phyloP scores from a whole-genome alignment of 2,329 filamentous ascomycete species.

The Cercospora sp. region DNA sequence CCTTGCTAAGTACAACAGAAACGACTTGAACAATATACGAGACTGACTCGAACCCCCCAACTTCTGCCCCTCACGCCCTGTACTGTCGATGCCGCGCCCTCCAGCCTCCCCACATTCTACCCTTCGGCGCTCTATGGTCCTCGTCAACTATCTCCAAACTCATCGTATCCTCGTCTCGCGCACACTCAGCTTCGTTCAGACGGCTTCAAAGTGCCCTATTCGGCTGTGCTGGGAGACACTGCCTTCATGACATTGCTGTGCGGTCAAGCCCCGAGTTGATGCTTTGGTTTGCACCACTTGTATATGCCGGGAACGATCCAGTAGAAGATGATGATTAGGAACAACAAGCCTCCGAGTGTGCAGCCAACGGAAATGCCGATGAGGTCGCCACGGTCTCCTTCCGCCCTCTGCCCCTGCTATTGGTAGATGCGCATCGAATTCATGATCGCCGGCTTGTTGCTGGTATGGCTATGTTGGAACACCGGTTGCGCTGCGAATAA shows the following conservation, averaged over 20 bases:
- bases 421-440: background rate
- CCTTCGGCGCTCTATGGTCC: background rate
- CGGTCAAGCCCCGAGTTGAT: background rate
- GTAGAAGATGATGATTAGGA: background rate
- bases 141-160: background rate
- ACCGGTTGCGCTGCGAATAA: background rate
- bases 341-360: background rate
- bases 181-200: background rate
- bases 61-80: background rate
- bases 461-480: background rate
- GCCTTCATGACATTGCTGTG: background rate
- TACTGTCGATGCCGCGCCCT: background rate
- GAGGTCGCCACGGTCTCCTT: background rate
- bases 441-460: background rate
- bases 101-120: background rate
- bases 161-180: background rate
- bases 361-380: background rate
- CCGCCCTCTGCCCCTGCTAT: background rate
- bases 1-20: background rate
- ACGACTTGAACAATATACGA: background rate
- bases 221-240: too few species aligned
- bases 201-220: background rate
- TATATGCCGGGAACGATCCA: background rate
- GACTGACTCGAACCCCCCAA: background rate
- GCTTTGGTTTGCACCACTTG: background rate